Conservation (phyloP, 148 eudicot genomes). For the Camellia japonica region DNA sequence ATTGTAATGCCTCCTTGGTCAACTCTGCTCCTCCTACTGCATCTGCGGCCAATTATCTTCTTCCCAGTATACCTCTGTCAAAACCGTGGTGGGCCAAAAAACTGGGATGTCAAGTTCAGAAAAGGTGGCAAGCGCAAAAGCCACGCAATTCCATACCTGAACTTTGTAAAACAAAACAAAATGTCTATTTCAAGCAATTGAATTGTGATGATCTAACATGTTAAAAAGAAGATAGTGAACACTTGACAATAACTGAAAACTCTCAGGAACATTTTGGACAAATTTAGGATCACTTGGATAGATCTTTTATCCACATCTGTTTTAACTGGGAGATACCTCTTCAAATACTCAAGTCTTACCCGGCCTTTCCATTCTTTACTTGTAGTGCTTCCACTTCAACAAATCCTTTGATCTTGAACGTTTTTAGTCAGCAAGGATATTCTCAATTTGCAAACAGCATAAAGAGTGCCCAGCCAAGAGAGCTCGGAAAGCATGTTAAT, state of each 20-base stretch:
- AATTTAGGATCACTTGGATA: neutral
- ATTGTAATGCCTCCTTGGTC: neutral
- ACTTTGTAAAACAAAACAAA: constrained; percentile 7
- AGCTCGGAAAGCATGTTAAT: neutral
- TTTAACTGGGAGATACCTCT: neutral
- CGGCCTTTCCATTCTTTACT: too few relatives aligned
- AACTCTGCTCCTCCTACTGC: constrained; percentile 1
- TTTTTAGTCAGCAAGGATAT: too few relatives aligned
- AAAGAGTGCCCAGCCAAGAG: too few relatives aligned
- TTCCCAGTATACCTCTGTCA: constrained; percentile 14
- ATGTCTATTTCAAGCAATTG: neutral
- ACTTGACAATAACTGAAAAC: neutral
- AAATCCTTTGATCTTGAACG: too few relatives aligned
- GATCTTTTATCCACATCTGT: neutral
- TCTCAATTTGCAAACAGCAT: too few relatives aligned
- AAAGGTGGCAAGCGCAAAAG: constrained; percentile 41
- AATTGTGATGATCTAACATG: neutral
- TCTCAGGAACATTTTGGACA: neutral
- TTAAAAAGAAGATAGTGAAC: neutral
- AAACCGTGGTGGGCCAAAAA: constrained; percentile 17
- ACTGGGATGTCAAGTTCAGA: constrained; percentile 47
- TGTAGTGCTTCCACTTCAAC: too few relatives aligned
- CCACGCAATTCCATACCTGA: constrained; percentile 46
- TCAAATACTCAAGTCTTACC: too few relatives aligned
- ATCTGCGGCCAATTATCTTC: neutral